Evolutionary conservation across 495 filamentous ascomycete species (phyloP).

Genomic region (Xylaria grammica): DNA sequence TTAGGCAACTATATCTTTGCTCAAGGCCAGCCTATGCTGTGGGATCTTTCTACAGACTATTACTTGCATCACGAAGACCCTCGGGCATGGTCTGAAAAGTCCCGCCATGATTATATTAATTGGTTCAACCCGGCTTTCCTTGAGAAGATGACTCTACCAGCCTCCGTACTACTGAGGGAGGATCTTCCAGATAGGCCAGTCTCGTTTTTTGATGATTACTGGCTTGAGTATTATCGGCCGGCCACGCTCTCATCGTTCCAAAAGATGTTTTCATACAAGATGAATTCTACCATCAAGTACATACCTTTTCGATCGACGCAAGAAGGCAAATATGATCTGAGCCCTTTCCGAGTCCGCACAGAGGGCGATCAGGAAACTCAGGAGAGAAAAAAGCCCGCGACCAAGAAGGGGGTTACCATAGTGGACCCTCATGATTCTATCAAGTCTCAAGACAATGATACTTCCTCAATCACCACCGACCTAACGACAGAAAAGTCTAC

Average conservation of each 20-base stretch:
- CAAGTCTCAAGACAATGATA: slow-evolving; percentile 42
- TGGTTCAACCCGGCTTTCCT: slow-evolving; percentile 88
- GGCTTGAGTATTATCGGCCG: slow-evolving; percentile 97
- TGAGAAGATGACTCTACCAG: slow-evolving; percentile 60
- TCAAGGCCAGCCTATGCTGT: slow-evolving; percentile 93
- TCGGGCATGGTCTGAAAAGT: slow-evolving; percentile 67
- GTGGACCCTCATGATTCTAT: slow-evolving; percentile 56
- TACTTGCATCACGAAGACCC: slow-evolving; percentile 93
- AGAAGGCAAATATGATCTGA: slow-evolving; percentile 76
- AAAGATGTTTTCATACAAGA: slow-evolving; percentile 87
- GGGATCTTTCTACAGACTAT: slow-evolving; percentile 95
- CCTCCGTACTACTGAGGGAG: slow-evolving; percentile 48
- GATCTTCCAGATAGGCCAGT: slow-evolving; percentile 59
- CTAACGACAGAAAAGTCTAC: slow-evolving; percentile 43
- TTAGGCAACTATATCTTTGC: slow-evolving; percentile 93
- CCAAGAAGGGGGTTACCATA: slow-evolving; percentile 67
- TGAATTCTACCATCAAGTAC: slow-evolving; percentile 85
- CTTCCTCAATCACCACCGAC: slow-evolving; percentile 42
- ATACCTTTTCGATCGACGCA: slow-evolving; percentile 74
- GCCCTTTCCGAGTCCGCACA: slow-evolving; percentile 78
- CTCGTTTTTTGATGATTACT: slow-evolving; percentile 87
- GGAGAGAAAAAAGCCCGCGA: slow-evolving; percentile 51
- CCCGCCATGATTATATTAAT: slow-evolving; percentile 70
- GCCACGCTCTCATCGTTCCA: slow-evolving; percentile 80
- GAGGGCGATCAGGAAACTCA: slow-evolving; percentile 52